Evolutionary conservation across 2,329 filamentous ascomycete species (phyloP).

Genomic region (Neofusicoccum kwambonambiense): DNA sequence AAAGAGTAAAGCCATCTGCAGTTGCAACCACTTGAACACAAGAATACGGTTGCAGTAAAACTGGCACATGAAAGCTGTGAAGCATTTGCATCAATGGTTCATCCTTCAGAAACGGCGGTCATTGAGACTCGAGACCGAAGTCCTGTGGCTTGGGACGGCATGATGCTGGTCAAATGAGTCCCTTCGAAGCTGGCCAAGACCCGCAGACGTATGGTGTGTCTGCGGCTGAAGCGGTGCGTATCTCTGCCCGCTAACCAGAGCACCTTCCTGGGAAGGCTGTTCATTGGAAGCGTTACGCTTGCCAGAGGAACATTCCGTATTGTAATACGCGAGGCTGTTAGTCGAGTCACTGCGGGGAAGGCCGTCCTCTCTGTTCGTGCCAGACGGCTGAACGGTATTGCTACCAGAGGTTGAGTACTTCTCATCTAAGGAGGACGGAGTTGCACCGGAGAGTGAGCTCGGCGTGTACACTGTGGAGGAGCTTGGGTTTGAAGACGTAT

Average conservation of each 20-base stretch:
- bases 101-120: not conserved
- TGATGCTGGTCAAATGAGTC: conserved; percentile 20
- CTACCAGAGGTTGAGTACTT: not conserved
- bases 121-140: not conserved
- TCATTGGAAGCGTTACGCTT: conserved; percentile 30
- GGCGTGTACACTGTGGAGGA: conserved; percentile 10
- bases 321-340: conserved; percentile 42
- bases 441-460: conserved; percentile 4
- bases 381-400: not conserved
- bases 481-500: conserved; percentile 4
- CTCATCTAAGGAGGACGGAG: not conserved
- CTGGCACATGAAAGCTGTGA: too few species aligned
- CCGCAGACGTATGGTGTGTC: conserved; percentile 3
- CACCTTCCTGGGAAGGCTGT: conserved; percentile 28
- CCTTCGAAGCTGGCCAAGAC: conserved; percentile 20
- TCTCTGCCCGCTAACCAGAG: conserved; percentile 41
- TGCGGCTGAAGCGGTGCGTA: conserved; percentile 34
- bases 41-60: too few species aligned
- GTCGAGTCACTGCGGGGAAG: conserved; percentile 31
- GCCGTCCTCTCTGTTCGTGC: not conserved
- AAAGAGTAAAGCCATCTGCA: not conserved
- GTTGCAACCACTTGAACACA: not conserved
- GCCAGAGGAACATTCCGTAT: conserved; percentile 29
- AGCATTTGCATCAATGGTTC: not conserved
- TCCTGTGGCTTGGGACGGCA: not conserved